Evolutionary conservation across 176 grass and related monocot species (phyloP).

Genomic region (Calamus simplicifolius): DNA sequence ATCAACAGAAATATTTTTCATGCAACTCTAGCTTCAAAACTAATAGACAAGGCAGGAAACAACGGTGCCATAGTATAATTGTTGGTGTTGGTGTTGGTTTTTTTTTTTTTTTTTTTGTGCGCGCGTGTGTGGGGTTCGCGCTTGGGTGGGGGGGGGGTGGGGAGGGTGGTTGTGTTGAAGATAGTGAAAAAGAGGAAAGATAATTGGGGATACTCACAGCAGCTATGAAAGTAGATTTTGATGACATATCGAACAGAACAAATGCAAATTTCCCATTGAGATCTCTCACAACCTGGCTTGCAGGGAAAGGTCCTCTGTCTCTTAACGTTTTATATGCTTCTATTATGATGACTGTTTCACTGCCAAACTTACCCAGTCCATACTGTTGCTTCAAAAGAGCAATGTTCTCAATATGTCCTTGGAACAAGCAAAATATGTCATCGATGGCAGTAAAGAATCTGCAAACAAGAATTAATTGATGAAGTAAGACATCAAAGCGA

Average conservation of each 20-base stretch:
- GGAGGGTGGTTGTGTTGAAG: too few species aligned
- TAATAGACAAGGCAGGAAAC: too few species aligned
- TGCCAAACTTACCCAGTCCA: slow-evolving; percentile 67
- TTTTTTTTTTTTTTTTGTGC: too few species aligned
- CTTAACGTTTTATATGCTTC: slow-evolving; percentile 86
- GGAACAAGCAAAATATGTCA: slow-evolving; percentile 87
- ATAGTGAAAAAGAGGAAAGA: not conserved
- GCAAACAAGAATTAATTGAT: slow-evolving; percentile 5
- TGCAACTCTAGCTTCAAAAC: too few species aligned
- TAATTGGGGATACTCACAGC: slow-evolving; percentile 44
- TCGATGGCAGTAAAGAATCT: slow-evolving; percentile 73
- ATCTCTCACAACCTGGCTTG: slow-evolving; percentile 91
- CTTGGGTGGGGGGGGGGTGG: too few species aligned
- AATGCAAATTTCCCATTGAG: slow-evolving; percentile 72
- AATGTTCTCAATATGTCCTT: slow-evolving; percentile 82
- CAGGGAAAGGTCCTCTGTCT: slow-evolving; percentile 75
- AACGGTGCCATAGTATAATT: too few species aligned
- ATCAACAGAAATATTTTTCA: too few species aligned
- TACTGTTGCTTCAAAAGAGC: slow-evolving; percentile 84
- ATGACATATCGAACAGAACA: slow-evolving; percentile 69
- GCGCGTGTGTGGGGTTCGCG: too few species aligned
- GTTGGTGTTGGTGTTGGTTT: too few species aligned
- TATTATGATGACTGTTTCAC: slow-evolving; percentile 74
- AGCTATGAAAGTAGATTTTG: slow-evolving; percentile 72
- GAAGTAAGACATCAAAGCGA: too few species aligned